Percentiles rank a stretch among this genome's conserved stretches.
These are phyloP conservation scores for Erythrobasidium hasegawianum DNA, from an alignment of 1,284 basidiomycete species.

Conservation along the genomic window DNA sequence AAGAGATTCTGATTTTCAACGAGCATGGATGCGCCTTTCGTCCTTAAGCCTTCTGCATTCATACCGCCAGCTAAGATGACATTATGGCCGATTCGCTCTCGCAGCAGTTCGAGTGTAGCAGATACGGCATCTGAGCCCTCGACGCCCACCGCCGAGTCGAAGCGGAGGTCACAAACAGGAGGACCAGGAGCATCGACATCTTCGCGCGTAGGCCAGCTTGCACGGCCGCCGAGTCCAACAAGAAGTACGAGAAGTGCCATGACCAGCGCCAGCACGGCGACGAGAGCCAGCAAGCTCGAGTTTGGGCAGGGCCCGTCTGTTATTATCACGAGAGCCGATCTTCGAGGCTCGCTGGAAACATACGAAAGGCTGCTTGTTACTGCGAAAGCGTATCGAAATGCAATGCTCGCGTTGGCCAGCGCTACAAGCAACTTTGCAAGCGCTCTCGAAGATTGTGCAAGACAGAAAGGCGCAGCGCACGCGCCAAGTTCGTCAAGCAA, in stretches of 20 bases:
- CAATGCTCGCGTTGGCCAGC: slow-evolving; percentile 74
- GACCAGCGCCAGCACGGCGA: slow-evolving; percentile 7
- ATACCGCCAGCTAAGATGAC: too few relatives aligned
- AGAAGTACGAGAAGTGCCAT: slow-evolving; percentile 21
- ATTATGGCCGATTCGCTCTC: too few relatives aligned
- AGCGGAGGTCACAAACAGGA: too few relatives aligned
- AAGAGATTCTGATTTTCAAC: too few relatives aligned
- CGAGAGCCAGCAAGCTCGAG: slow-evolving; percentile 29
- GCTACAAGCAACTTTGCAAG: slow-evolving; percentile 82
- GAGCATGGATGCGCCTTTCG: too few relatives aligned
- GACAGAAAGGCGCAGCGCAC: slow-evolving; percentile 49
- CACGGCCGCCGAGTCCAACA: slow-evolving; percentile 7
- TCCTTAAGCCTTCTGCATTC: too few relatives aligned
- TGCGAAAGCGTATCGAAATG: slow-evolving; percentile 76
- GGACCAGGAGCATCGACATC: background rate
- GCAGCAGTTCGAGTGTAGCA: too few relatives aligned
- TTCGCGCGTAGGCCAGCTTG: background rate
- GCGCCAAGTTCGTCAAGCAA: background rate
- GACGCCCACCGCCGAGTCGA: too few relatives aligned
- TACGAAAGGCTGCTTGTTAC: slow-evolving; percentile 54
- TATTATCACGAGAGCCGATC: slow-evolving; percentile 30
- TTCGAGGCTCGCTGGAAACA: slow-evolving; percentile 28
- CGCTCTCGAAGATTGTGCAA: slow-evolving; percentile 75
- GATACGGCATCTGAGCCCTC: too few relatives aligned
- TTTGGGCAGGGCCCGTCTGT: slow-evolving; percentile 8